Base-by-base conservation (phyloP, 768 basidiomycete species). In the Mycena haematopus region DNA sequence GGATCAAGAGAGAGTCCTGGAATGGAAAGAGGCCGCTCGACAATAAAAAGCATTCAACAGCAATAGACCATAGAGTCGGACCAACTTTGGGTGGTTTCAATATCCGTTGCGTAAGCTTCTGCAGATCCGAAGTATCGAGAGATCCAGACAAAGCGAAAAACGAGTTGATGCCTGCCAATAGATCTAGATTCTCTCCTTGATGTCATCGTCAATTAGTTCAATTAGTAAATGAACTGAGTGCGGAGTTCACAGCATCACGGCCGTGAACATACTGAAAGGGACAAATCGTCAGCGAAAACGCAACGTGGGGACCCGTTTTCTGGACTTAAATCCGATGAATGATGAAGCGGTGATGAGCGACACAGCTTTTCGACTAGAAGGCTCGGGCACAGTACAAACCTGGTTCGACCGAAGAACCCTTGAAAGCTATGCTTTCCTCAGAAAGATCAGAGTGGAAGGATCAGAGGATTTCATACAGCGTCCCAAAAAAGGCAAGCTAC, bases 401-500 rank as follows among this genome's bases (percentile, higher is more conserved):
- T 46, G 31, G 54, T 59, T 55, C 47, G 24, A 38, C 29, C 9
- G 1, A 19, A 59, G 46, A 54, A 58, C 35, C 44, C 24, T 58
- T 35, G 38, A 64, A 61, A 56, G 62, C 66, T 57, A 61, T 67
- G 66, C 59, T 53, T 62, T 67, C 40, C 56, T 57, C 29, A 46
- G 61, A 62, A 62, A 53, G 50, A 58, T 58, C 56, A 58, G 49
- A 47, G 31, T 33, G 36, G 63, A 60, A 65, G 13, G 63, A 63
- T 60, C 62, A 61, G 56, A n/a, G n/a, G n/a, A 67, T 60, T 65
- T 62, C 45, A 66, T 67, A 76, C 73, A 70, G 73, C 58, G 46
- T 60, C 60, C 36, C 66, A 60, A 58, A 56, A 40, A 62, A 65
- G 47, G 56, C 27, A 44, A n/a, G 64, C 72, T 88, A 95, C 79